These are phyloP conservation scores for Apiospora kogelbergensis DNA, from an alignment of 2,329 filamentous ascomycete genomes.

Conservation along the genomic window DNA sequence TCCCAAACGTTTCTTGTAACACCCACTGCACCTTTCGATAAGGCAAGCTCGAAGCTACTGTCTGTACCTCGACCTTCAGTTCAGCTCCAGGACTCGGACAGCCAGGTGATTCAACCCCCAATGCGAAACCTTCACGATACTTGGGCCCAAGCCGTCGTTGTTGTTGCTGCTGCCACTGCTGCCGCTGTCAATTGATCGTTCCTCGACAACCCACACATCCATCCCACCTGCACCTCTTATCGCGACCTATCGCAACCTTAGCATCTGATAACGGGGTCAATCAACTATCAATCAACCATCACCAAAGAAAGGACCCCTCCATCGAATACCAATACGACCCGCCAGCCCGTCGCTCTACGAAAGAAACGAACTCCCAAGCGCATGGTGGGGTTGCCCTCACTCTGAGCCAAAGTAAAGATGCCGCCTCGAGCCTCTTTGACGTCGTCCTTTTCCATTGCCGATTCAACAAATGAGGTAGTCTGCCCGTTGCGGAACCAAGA, in stretches of 20 bases:
- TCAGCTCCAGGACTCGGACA: conserved; percentile 4
- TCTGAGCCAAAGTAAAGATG: conserved; percentile 51
- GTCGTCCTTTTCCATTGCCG: conserved; percentile 87
- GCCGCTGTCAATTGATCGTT: not conserved
- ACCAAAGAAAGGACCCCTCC: not conserved
- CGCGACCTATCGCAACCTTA: conserved; percentile 7
- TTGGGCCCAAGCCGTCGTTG: not conserved
- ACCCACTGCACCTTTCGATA: conserved; percentile 5
- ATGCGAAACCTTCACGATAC: conserved; percentile 7
- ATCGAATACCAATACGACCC: not conserved
- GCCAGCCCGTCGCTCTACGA: not conserved
- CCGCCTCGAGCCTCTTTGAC: conserved; percentile 85
- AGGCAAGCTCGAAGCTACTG: conserved; percentile 1
- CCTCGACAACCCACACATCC: conserved; percentile 1
- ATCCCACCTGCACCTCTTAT: conserved; percentile 7
- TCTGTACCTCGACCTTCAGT: not conserved
- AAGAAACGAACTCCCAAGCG: conserved; percentile 5
- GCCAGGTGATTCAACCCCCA: not conserved
- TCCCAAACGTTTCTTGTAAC: conserved; percentile 7
- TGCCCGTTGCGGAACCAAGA: conserved; percentile 96
- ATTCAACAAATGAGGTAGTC: conserved; percentile 93
- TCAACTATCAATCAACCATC: conserved; percentile 5
- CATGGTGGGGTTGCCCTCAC: conserved; percentile 17
- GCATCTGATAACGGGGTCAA: conserved; percentile 7
- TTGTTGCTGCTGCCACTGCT: not conserved